These are phyloP conservation scores for Coprinopsis marcescibilis DNA, from an alignment of 768 basidiomycete genomes.

Conservation along the genomic window DNA sequence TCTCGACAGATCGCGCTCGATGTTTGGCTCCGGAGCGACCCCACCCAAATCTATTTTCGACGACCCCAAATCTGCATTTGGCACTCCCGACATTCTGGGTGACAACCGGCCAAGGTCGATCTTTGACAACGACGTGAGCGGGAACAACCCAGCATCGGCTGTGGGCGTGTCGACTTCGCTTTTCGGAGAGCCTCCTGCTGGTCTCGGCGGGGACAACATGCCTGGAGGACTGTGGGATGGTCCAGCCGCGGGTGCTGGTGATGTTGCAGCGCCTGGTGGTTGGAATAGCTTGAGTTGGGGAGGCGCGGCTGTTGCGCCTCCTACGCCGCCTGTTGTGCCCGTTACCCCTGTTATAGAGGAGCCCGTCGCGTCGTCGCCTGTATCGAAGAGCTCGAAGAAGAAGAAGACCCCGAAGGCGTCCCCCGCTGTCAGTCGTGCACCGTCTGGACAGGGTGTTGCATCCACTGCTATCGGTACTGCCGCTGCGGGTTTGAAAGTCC, in stretches of 20 bases:
- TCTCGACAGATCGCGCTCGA: background rate
- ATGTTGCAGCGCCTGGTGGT: slow-evolving; percentile 11
- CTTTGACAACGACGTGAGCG: slow-evolving; percentile 18
- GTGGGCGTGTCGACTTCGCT: slow-evolving; percentile 10
- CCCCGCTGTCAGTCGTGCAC: slow-evolving; percentile 10
- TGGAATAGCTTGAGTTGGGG: slow-evolving; percentile 18
- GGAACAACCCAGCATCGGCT: slow-evolving; percentile 13
- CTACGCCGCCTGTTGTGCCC: slow-evolving; percentile 1
- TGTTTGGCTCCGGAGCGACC: slow-evolving; percentile 1
- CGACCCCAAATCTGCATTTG: slow-evolving; percentile 17
- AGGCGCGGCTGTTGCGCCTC: slow-evolving; percentile 12
- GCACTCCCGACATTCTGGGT: slow-evolving; percentile 16
- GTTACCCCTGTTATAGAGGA: background rate
- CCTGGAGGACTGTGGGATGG: slow-evolving; percentile 16
- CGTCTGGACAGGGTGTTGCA: slow-evolving; percentile 20
- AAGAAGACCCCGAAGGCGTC: slow-evolving; percentile 2
- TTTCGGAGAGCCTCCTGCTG: slow-evolving; percentile 20
- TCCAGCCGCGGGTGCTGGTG: slow-evolving; percentile 12
- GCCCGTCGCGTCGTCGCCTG: background rate
- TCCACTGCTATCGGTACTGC: background rate
- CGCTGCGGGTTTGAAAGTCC: background rate
- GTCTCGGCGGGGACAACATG: slow-evolving; percentile 13
- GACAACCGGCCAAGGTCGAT: slow-evolving; percentile 17
- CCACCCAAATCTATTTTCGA: slow-evolving; percentile 17
- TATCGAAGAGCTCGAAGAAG: slow-evolving; percentile 1